Conservation (phyloP, 2,329 filamentous ascomycete genomes). For the Aspergillus amoenus region DNA sequence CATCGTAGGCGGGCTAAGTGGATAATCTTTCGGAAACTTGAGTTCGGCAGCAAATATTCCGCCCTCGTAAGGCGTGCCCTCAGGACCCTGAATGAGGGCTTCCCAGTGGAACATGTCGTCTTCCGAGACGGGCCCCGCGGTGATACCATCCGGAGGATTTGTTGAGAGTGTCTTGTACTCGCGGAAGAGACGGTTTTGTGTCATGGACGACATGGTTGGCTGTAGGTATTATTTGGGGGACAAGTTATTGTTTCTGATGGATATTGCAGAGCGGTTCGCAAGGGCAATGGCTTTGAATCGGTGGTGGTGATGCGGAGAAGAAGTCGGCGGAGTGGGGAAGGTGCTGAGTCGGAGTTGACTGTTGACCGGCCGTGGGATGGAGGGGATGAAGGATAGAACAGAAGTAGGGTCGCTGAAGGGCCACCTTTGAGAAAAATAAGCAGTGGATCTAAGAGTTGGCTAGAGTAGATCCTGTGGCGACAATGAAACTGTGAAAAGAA, state of each 20-base stretch:
- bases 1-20: constrained; percentile 94
- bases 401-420: not conserved
- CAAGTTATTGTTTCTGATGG: not conserved
- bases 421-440: not conserved
- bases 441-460: not conserved
- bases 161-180: constrained; percentile 94
- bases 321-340: not conserved
- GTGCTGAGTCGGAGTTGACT: not conserved
- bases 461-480: not conserved
- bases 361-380: not conserved
- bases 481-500: not conserved
- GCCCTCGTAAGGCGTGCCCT: constrained; percentile 93
- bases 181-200: constrained; percentile 79
- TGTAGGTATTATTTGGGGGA: not conserved
- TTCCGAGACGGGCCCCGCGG: constrained; percentile 86
- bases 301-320: not conserved
- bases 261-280: not conserved
- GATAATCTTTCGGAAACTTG: constrained; percentile 94
- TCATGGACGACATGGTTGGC: constrained; percentile 46
- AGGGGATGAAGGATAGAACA: not conserved
- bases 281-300: not conserved
- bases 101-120: constrained; percentile 97
- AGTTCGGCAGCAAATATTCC: constrained; percentile 94
- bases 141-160: constrained; percentile 96
- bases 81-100: constrained; percentile 90